Evolutionary conservation across 306 rosid genomes (phyloP).

Genomic region (Coriaria nepalensis): DNA sequence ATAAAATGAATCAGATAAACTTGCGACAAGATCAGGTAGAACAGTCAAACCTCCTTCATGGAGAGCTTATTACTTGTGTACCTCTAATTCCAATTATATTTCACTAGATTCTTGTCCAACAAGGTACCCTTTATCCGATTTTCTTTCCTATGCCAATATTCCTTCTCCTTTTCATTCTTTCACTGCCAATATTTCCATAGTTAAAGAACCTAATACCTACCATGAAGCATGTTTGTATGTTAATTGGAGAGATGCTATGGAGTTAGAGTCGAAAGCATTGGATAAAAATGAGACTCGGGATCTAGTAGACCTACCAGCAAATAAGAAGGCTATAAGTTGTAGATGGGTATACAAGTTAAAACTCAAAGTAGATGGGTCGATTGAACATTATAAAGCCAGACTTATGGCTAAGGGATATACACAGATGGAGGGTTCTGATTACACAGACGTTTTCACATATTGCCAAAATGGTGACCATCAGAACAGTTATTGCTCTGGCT

Average conservation of each 20-base stretch:
- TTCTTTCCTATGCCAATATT: no score
- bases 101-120: no score
- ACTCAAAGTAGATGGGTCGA: neutral
- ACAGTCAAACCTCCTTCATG: no score
- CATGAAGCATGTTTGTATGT: neutral
- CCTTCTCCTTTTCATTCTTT: neutral
- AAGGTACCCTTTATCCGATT: no score
- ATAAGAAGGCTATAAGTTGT: neutral
- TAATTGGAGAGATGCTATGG: neutral
- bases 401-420: neutral
- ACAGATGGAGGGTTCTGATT: constrained; percentile 1
- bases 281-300: neutral
- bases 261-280: neutral
- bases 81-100: no score
- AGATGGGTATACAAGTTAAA: constrained; percentile 2
- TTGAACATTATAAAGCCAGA: constrained; percentile 1
- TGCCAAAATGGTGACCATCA: neutral
- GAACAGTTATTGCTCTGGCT: neutral
- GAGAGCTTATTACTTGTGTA: no score
- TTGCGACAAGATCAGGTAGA: no score
- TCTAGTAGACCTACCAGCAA: neutral
- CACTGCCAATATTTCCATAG: no score
- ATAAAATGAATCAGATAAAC: no score
- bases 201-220: neutral
- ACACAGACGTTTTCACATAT: neutral